Evolutionary conservation across 2,329 filamentous ascomycete genomes (phyloP).

Genomic region (Trichoderma aggressivum): DNA sequence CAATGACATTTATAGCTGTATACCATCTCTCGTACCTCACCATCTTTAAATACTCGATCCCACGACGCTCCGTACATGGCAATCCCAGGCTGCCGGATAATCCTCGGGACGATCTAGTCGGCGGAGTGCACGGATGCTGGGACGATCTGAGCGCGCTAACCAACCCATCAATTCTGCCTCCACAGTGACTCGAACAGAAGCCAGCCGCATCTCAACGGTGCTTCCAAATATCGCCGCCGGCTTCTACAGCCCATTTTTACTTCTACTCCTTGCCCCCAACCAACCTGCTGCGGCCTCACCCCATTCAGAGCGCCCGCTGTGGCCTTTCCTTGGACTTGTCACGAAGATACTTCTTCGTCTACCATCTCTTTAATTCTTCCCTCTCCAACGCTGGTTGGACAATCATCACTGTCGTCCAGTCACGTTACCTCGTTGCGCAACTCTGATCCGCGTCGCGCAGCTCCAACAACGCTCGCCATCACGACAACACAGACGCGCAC

Average conservation of each 20-base stretch:
- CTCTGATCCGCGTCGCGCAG: slow-evolving; percentile 10
- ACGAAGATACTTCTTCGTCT: not conserved
- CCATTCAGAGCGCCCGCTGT: not conserved
- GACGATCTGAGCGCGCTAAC: not conserved
- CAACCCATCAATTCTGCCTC: slow-evolving; percentile 26
- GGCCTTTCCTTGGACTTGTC: slow-evolving; percentile 13
- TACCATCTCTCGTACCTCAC: not conserved
- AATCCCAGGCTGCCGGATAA: not conserved
- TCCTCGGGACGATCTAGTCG: not conserved
- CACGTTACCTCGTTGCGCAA: slow-evolving; percentile 13
- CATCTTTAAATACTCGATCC: not conserved
- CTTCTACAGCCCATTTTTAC: slow-evolving; percentile 8
- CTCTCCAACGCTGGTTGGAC: not conserved
- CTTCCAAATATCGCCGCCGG: slow-evolving; percentile 11
- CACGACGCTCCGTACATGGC: not conserved
- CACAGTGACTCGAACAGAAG: slow-evolving; percentile 17
- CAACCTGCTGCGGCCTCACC: not conserved
- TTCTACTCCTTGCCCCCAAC: slow-evolving; percentile 4
- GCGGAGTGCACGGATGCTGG: slow-evolving; percentile 6
- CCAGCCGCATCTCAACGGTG: slow-evolving; percentile 18
- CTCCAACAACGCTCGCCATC: not conserved
- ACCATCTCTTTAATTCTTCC: not conserved
- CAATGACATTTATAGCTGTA: not conserved
- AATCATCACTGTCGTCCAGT: not conserved
- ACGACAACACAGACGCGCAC: not conserved